Evolutionary conservation across 306 rosid species (phyloP).

Genomic region (Sindora glabra): DNA sequence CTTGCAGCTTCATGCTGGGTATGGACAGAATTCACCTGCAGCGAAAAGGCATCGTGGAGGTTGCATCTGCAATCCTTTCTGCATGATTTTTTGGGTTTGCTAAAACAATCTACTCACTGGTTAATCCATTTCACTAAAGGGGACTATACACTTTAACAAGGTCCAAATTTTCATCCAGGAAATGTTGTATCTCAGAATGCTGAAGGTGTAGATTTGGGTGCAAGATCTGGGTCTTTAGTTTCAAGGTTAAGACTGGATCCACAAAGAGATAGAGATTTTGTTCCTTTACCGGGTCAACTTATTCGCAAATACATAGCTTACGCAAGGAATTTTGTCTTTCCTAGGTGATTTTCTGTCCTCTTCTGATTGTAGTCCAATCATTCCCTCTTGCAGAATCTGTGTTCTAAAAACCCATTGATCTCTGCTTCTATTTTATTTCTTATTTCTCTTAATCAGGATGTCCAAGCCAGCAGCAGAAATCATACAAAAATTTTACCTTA

Average conservation of each 20-base stretch:
- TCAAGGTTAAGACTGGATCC: slow-evolving; percentile 72
- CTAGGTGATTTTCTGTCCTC: slow-evolving; percentile 55
- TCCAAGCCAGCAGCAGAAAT: slow-evolving; percentile 82
- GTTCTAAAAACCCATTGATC: not conserved
- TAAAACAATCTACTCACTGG: slow-evolving; percentile 9
- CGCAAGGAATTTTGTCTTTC: slow-evolving; percentile 74
- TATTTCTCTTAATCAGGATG: slow-evolving; percentile 52
- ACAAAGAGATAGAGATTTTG: slow-evolving; percentile 55
- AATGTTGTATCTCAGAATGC: slow-evolving; percentile 36
- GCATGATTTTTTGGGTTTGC: slow-evolving; percentile 8
- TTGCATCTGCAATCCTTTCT: slow-evolving; percentile 15
- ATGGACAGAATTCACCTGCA: slow-evolving; percentile 47
- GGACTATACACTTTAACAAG: slow-evolving; percentile 22
- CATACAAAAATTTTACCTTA: slow-evolving; percentile 77
- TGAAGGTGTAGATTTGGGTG: slow-evolving; percentile 35
- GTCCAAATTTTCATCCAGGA: slow-evolving; percentile 34
- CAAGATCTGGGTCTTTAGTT: slow-evolving; percentile 49
- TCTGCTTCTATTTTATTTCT: not conserved
- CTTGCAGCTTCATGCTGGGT: slow-evolving; percentile 75
- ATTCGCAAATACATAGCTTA: slow-evolving; percentile 89
- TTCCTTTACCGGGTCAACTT: slow-evolving; percentile 79
- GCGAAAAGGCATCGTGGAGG: slow-evolving; percentile 61
- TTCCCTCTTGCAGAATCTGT: slow-evolving; percentile 15
- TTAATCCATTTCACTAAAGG: slow-evolving; percentile 9
- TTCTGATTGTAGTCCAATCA: slow-evolving; percentile 9